phyloP scores from a whole-genome alignment of 2,329 filamentous ascomycete species.

The Neonectria ditissima region DNA sequence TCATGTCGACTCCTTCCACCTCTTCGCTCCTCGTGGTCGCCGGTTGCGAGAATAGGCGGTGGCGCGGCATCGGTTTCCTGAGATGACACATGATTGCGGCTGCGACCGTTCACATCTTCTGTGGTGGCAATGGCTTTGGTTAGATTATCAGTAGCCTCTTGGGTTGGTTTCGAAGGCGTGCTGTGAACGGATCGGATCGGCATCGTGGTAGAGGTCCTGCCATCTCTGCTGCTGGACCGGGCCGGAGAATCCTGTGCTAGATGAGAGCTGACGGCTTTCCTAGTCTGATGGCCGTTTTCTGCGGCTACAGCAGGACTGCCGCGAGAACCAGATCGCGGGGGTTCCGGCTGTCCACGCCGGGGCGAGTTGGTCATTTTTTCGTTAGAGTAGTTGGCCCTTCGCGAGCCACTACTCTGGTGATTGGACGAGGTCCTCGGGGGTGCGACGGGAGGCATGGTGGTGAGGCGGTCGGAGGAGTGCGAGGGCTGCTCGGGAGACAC shows the following conservation, averaged over 20 bases:
- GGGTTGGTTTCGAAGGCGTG: conserved; percentile 67
- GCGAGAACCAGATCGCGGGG: conserved; percentile 51
- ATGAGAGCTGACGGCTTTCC: conserved; percentile 44
- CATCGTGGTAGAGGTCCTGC: conserved; percentile 54
- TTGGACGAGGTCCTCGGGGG: conserved; percentile 87
- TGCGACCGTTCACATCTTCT: conserved; percentile 48
- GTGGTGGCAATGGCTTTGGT: conserved; percentile 72
- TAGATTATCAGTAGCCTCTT: conserved; percentile 83
- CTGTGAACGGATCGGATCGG: conserved; percentile 59
- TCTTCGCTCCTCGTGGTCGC: conserved; percentile 60
- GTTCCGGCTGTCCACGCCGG: conserved; percentile 53
- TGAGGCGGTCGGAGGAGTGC: conserved; percentile 63
- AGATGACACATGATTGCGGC: conserved; percentile 41
- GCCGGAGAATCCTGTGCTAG: conserved; percentile 53
- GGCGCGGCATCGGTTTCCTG: conserved; percentile 54
- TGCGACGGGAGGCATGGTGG: conserved; percentile 76
- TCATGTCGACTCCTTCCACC: conserved; percentile 70
- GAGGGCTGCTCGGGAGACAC: conserved; percentile 58
- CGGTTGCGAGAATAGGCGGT: conserved; percentile 59
- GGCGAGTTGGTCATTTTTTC: conserved; percentile 60
- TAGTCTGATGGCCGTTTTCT: conserved; percentile 48
- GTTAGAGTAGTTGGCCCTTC: conserved; percentile 58
- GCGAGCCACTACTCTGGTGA: conserved; percentile 56
- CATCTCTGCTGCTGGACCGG: conserved; percentile 55
- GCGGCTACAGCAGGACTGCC: conserved; percentile 45